Percentiles rank a stretch among this genome's conserved stretches.
Evolutionary conservation across 1,284 basidiomycete species (phyloP).

Genomic region (Cerrena zonata): DNA sequence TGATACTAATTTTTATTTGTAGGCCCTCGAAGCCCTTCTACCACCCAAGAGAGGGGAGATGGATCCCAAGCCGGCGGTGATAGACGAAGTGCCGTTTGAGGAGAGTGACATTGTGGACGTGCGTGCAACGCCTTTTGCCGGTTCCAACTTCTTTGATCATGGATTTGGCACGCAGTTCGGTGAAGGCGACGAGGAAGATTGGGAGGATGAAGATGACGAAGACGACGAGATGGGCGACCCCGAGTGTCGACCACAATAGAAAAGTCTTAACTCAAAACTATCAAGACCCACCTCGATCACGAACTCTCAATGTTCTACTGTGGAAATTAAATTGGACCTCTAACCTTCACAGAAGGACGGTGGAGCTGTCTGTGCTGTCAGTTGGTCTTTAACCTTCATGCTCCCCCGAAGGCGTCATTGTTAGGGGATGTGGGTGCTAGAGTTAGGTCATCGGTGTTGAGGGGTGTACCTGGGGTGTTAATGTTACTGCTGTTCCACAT

Average conservation of each 20-base stretch:
- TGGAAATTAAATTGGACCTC: too few species aligned
- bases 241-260: conserved; percentile 62
- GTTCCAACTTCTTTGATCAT: conserved; percentile 67
- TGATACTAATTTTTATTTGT: conserved; percentile 3
- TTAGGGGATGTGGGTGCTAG: too few species aligned
- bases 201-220: conserved; percentile 54
- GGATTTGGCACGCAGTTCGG: conserved; percentile 65
- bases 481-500: neutral
- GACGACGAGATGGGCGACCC: conserved; percentile 58
- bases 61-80: conserved; percentile 61
- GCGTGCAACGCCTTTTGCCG: conserved; percentile 67
- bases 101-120: conserved; percentile 74
- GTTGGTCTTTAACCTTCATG: too few species aligned
- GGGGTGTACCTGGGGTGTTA: neutral
- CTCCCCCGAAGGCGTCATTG: too few species aligned
- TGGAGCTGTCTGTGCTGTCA: too few species aligned
- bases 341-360: too few species aligned
- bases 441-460: too few species aligned
- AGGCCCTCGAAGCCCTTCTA: conserved; percentile 63
- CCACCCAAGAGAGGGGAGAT: conserved; percentile 72
- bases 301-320: too few species aligned
- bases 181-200: conserved; percentile 41
- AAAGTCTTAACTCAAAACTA: too few species aligned
- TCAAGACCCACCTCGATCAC: too few species aligned
- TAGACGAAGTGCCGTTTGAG: conserved; percentile 69